Evolutionary conservation across 352 stramenopile species (phyloP).

Genomic region (Pythium guiyangense): DNA sequence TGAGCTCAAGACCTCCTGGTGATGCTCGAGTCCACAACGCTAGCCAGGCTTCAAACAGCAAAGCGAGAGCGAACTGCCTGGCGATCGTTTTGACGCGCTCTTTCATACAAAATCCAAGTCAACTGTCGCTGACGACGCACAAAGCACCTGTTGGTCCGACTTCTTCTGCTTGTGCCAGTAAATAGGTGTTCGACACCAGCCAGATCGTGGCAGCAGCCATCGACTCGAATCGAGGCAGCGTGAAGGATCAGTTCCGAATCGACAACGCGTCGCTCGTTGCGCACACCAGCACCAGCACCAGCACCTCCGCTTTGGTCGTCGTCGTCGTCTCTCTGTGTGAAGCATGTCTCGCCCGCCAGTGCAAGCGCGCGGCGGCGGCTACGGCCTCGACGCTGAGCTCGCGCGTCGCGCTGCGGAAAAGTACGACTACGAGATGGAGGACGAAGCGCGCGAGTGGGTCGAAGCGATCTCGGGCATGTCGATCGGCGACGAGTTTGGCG

Average conservation of each 20-base stretch:
- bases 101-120: too few species aligned
- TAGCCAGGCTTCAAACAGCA: too few species aligned
- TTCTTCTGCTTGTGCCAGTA: too few species aligned
- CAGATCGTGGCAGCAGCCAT: background rate
- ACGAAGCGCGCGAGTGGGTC: conserved; percentile 83
- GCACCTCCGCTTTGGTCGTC: too few species aligned
- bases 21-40: too few species aligned
- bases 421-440: conserved; percentile 88
- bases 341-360: conserved; percentile 26
- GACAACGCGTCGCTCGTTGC: background rate
- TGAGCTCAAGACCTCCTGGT: too few species aligned
- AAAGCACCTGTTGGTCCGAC: too few species aligned
- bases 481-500: conserved; percentile 79
- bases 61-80: too few species aligned
- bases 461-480: conserved; percentile 70
- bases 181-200: background rate
- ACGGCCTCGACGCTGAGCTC: conserved; percentile 88
- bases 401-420: conserved; percentile 75
- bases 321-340: too few species aligned
- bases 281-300: too few species aligned
- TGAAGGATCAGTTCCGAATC: background rate
- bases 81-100: too few species aligned
- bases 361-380: conserved; percentile 70
- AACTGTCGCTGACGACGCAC: too few species aligned
- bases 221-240: background rate